Evolutionary conservation across 2,329 filamentous ascomycete genomes (phyloP).

Genomic region (Hypoxylon sp.): DNA sequence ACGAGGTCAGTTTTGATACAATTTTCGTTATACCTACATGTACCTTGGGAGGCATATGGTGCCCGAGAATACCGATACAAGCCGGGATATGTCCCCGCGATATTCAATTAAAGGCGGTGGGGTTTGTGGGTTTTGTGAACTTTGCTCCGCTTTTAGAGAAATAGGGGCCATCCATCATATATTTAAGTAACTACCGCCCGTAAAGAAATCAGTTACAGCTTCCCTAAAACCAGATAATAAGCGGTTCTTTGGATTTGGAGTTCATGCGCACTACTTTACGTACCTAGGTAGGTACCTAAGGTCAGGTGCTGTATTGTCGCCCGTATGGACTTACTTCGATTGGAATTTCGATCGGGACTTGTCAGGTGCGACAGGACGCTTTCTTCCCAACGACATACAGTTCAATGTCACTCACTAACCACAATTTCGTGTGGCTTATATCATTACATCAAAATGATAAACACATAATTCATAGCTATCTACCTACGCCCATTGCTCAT

Average conservation of each 20-base stretch:
- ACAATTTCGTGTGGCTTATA: background rate
- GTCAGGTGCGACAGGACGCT: background rate
- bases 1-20: background rate
- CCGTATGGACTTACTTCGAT: too few species aligned
- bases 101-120: background rate
- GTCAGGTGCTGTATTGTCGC: background rate
- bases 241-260: too few species aligned
- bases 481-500: too few species aligned
- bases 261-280: background rate
- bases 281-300: background rate
- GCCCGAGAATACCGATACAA: slow-evolving; percentile 13
- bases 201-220: too few species aligned
- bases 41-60: background rate
- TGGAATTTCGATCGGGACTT: too few species aligned
- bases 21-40: background rate
- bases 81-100: background rate
- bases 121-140: too few species aligned
- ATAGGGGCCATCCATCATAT: too few species aligned
- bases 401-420: background rate
- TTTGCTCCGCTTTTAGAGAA: too few species aligned
- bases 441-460: background rate
- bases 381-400: background rate
- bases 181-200: too few species aligned
- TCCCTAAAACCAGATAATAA: too few species aligned
- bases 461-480: background rate